Evolutionary conservation across 371 early-diverging fungal species (phyloP), one percentile per base, ranked within the genome.

Genomic region (Mortierella sp.): DNA sequence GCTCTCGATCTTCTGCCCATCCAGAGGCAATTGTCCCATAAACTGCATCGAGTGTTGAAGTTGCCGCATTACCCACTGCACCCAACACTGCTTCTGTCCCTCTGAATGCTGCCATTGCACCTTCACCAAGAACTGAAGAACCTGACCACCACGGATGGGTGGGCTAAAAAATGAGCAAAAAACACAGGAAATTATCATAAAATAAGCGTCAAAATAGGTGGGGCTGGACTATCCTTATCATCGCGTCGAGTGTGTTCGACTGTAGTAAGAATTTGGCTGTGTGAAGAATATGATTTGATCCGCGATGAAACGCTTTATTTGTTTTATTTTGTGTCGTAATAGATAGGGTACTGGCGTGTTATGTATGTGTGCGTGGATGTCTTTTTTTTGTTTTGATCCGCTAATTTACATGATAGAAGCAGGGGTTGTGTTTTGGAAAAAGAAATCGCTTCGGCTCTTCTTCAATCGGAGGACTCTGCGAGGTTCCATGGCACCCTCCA

Each of bases 381-480:
- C n/a, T 10, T 48, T 48, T 13, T 21, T 19, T 63, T 10, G 65
- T 45, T 47, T 44, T 28, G 14, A 28, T 28, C 31, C 28, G 11
- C 31, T 63, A 24, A 26, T 14, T 72, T 82, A 86, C 86, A 86
- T 82, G 63, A 86, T 82, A 60, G 82, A 76, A n/a, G 78, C 82
- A 16, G 86, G 82, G 14, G 86, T 86, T 9, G 80, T 75, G 42
- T 86, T 86, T 78, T 82, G 86, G 57, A 80, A 85, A 52, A 84
- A 84, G 52, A 86, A 82, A 24, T 86, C 82, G 70, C 86, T 86
- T 44, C 82, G 74, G 28, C 82, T 86, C 76, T 86, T 86, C 58
- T 82, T 86, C 57, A 82, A 34, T 34, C 82, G 31, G 28, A 86
- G 65, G 14, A 60, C 72, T 31, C 78, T 73, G 47, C 65, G 45